These are phyloP conservation scores for Hysterium pulicare DNA, from an alignment of 2,329 filamentous ascomycete species.

Conservation along the genomic window DNA sequence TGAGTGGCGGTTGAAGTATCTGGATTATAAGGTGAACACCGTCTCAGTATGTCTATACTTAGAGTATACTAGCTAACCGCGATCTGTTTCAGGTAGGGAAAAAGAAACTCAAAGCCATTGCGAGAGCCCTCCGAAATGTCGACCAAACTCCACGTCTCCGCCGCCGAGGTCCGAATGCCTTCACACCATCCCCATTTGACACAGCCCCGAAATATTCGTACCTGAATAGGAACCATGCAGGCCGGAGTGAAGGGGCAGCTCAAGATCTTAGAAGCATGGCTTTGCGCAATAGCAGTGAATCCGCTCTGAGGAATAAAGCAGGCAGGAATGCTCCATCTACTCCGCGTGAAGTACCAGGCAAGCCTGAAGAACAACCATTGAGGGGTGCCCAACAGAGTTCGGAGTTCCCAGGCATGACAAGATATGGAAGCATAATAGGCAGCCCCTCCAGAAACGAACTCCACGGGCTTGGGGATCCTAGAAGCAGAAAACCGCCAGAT, in stretches of 20 bases:
- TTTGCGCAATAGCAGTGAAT: slow-evolving; percentile 20
- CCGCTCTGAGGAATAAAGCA: slow-evolving; percentile 3
- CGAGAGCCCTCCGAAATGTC: slow-evolving; percentile 63
- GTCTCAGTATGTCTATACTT: too few species aligned
- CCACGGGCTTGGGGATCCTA: slow-evolving; percentile 7
- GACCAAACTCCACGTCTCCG: slow-evolving; percentile 51
- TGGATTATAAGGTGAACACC: slow-evolving; percentile 89
- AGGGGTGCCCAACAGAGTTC: slow-evolving; percentile 12
- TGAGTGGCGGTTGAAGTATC: slow-evolving; percentile 92
- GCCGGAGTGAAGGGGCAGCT: slow-evolving; percentile 14
- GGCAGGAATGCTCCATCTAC: slow-evolving; percentile 14
- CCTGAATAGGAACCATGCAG: slow-evolving; percentile 31
- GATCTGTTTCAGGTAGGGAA: slow-evolving; percentile 81
- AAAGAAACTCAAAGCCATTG: slow-evolving; percentile 84
- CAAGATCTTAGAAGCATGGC: slow-evolving; percentile 24
- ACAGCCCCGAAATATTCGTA: slow-evolving; percentile 42
- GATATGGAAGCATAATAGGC: slow-evolving; percentile 63
- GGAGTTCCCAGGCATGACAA: slow-evolving; percentile 36
- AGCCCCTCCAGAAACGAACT: slow-evolving; percentile 39
- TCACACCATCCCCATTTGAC: slow-evolving; percentile 32
- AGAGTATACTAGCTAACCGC: too few species aligned
- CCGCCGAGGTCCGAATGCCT: slow-evolving; percentile 30
- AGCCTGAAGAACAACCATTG: slow-evolving; percentile 29
- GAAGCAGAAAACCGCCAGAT: slow-evolving; percentile 42
- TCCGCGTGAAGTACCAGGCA: slow-evolving; percentile 10